Conservation (phyloP, 2,329 filamentous ascomycete genomes). For the Monosporascus sp. region DNA sequence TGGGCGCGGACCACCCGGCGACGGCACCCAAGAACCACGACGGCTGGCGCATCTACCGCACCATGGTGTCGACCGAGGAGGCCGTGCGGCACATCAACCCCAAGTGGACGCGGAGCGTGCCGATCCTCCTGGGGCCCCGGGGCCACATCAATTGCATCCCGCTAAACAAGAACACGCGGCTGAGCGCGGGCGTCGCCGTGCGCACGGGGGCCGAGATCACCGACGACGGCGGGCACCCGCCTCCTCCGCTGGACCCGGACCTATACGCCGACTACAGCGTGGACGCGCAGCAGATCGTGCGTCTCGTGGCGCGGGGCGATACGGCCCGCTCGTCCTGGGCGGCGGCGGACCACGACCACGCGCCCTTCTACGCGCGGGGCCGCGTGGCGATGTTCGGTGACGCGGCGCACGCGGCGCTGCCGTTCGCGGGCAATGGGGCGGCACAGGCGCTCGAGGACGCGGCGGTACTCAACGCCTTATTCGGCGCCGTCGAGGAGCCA, state of each 20-base stretch:
- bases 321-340: conserved; percentile 26
- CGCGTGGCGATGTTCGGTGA: conserved; percentile 28
- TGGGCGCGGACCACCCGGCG: conserved; percentile 26
- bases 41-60: conserved; percentile 26
- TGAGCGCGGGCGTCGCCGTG: conserved; percentile 30
- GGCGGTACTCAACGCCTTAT: conserved; percentile 22
- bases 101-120: conserved; percentile 25
- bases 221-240: not conserved
- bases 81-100: conserved; percentile 21
- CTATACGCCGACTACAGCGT: conserved; percentile 26
- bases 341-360: conserved; percentile 29
- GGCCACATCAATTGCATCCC: conserved; percentile 30
- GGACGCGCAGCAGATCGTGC: conserved; percentile 26
- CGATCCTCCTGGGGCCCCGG: conserved; percentile 26
- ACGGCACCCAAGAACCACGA: conserved; percentile 28
- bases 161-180: conserved; percentile 27
- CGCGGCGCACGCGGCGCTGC: conserved; percentile 29
- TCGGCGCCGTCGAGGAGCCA: conserved; percentile 10
- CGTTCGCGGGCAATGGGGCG: conserved; percentile 31
- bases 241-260: conserved; percentile 18
- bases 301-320: conserved; percentile 22
- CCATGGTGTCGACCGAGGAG: conserved; percentile 22
- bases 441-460: conserved; percentile 34
- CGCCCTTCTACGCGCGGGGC: conserved; percentile 22
- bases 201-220: conserved; percentile 15